Evolutionary conservation across 2,329 filamentous ascomycete species (phyloP).

Genomic region (Lasiodiplodia sp.): DNA sequence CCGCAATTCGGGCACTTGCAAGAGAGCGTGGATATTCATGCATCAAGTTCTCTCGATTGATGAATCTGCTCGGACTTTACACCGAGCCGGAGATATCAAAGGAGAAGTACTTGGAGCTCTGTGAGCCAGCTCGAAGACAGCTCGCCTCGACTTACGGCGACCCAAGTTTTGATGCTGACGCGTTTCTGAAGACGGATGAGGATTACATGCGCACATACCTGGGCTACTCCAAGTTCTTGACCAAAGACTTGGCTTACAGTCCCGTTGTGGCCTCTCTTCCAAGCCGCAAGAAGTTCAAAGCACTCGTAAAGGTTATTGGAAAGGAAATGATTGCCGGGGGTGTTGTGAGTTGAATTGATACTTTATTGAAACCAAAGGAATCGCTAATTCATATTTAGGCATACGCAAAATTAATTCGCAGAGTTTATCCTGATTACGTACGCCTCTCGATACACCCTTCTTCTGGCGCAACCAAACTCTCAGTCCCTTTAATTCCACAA

Average conservation of each 20-base stretch:
- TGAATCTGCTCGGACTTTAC: slow-evolving; percentile 45
- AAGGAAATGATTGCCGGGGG: slow-evolving; percentile 39
- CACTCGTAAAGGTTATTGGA: slow-evolving; percentile 36
- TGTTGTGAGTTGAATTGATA: not conserved
- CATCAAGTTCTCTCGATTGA: slow-evolving; percentile 48
- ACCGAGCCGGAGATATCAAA: slow-evolving; percentile 27
- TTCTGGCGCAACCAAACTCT: slow-evolving; percentile 39
- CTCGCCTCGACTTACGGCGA: slow-evolving; percentile 37
- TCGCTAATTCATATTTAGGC: slow-evolving; percentile 32
- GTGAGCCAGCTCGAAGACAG: slow-evolving; percentile 36
- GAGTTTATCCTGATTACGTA: slow-evolving; percentile 35
- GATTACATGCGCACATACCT: slow-evolving; percentile 38
- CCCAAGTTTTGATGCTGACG: slow-evolving; percentile 41
- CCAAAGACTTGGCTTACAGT: slow-evolving; percentile 36
- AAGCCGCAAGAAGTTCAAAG: slow-evolving; percentile 34
- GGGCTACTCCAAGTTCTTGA: slow-evolving; percentile 39
- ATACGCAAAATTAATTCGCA: slow-evolving; percentile 33
- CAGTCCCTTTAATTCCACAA: slow-evolving; percentile 38
- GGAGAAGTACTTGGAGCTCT: slow-evolving; percentile 36
- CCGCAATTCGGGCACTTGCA: slow-evolving; percentile 46
- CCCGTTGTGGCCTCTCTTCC: slow-evolving; percentile 24
- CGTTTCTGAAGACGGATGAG: slow-evolving; percentile 38
- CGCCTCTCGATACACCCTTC: slow-evolving; percentile 43
- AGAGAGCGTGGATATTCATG: slow-evolving; percentile 41
- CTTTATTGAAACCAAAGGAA: not conserved